Base-by-base conservation (phyloP, 345 rosid species). In the Theobroma cacao region DNA sequence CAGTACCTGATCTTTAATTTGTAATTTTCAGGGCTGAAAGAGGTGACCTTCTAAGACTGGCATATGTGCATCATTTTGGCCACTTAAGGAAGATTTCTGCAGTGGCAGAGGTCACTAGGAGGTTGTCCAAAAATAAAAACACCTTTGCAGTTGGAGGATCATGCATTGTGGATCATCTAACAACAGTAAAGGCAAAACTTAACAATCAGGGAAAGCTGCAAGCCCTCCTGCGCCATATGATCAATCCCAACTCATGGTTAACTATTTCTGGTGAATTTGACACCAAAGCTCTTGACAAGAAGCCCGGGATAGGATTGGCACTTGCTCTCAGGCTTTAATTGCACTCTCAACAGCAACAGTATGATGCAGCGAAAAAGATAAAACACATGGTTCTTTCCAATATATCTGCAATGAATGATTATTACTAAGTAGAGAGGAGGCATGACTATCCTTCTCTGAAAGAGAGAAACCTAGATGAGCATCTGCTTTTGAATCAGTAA, bases 201-300 rank as follows among this genome's bases (percentile, higher is more conserved):
- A 81, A 74, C 78, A 50, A 74, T 24, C n/a, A 8, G 11, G 81
- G 84, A 4, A 81, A 67, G 58, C 75, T 81, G 14, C 31, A 59
- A 4, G 65, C 78, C 2, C 65, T 81, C 7, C 12, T 74, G 26
- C 1, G 9, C 33, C 75, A 67, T 58, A 74, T 67, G 67, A 20
- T 66, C 36, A 47, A 11, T 4, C 72, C 50, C 11, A 74, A 59
- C 58, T 78, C 64, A 18, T 15, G 22, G 53, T 18, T 61, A 26
- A 69, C 64, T 9, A 62, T 82, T 41, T 78, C 80, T 8, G 48
- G 62, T 14, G 77, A 82, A 26, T 31, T 78, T n/a, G 43, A 82
- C 31, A 9, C 26, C 5, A 82, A 63, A 53, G 77, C 69, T 33
- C 65, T 62, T 17, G 36, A 75, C 60, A 82, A 53, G 34, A 36